Evolutionary conservation across 2,329 filamentous ascomycete species (phyloP).

Genomic region (Epichloe sylvatica): DNA sequence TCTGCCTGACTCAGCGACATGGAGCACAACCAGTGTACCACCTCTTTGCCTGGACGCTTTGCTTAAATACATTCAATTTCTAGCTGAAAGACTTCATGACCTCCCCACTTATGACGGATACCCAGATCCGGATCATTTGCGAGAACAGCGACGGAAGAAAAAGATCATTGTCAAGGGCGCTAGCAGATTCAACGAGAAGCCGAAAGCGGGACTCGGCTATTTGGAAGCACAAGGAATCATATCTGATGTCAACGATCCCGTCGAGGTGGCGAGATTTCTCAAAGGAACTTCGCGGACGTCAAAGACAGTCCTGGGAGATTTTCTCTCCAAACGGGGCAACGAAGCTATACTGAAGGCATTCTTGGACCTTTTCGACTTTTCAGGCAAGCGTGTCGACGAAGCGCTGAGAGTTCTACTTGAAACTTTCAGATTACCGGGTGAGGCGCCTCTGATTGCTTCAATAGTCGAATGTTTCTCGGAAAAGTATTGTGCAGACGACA

Average conservation of each 20-base stretch:
- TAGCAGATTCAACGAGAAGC: conserved; percentile 87
- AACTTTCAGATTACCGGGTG: conserved; percentile 84
- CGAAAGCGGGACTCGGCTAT: conserved; percentile 77
- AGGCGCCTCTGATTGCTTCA: conserved; percentile 82
- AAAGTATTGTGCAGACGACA: conserved; percentile 60
- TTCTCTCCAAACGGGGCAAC: conserved; percentile 79
- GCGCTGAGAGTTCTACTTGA: conserved; percentile 77
- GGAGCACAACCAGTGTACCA: conserved; percentile 97
- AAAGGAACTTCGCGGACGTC: conserved; percentile 78
- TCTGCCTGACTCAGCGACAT: conserved; percentile 90
- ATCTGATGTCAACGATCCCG: conserved; percentile 55
- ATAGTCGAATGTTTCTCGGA: conserved; percentile 81
- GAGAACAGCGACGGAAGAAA: conserved; percentile 70
- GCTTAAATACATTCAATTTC: conserved; percentile 79
- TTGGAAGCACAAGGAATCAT: conserved; percentile 80
- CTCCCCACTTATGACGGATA: conserved; percentile 48
- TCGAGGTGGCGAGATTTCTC: conserved; percentile 72
- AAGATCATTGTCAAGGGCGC: conserved; percentile 79
- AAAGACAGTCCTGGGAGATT: conserved; percentile 85
- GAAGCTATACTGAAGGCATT: conserved; percentile 75
- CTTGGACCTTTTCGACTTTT: conserved; percentile 77
- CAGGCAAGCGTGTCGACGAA: conserved; percentile 75
- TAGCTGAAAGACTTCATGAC: conserved; percentile 73
- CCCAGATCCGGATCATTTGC: conserved; percentile 50
- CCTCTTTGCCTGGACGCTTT: conserved; percentile 87